These are phyloP conservation scores for Rhexocercosporidium sp. DNA, from an alignment of 2,329 filamentous ascomycete genomes.

Conservation along the genomic window DNA sequence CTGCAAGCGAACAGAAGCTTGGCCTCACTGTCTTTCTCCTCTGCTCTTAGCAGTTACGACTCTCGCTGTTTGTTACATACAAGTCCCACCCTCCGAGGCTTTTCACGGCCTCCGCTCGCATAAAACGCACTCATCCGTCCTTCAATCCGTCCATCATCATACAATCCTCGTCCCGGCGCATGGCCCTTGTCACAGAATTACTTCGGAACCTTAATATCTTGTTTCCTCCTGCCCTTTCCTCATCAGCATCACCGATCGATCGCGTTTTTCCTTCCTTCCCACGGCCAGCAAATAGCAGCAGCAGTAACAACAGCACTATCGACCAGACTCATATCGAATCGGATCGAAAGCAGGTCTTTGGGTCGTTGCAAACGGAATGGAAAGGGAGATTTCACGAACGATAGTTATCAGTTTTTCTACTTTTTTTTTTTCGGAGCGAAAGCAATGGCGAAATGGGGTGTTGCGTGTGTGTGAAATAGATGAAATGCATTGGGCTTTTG, in stretches of 20 bases:
- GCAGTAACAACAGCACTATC: constrained; percentile 29
- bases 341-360: constrained; percentile 28
- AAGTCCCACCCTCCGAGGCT: constrained; percentile 20
- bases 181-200: constrained; percentile 36
- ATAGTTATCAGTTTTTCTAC: constrained; percentile 39
- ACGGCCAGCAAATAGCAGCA: constrained; percentile 7
- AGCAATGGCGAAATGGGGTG: constrained; percentile 40
- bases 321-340: neutral
- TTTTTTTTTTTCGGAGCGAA: constrained; percentile 37
- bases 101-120: constrained; percentile 21
- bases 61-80: constrained; percentile 40
- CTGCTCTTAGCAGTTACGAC: constrained; percentile 37
- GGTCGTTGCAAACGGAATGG: constrained; percentile 30
- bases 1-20: constrained; percentile 30
- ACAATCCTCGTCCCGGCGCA: constrained; percentile 26
- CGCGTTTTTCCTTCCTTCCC: constrained; percentile 19
- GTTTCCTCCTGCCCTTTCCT: constrained; percentile 31
- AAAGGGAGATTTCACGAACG: constrained; percentile 39
- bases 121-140: constrained; percentile 18
- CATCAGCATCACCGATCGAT: constrained; percentile 16
- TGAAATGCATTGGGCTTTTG: constrained; percentile 36
- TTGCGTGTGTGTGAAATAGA: constrained; percentile 37
- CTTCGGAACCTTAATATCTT: constrained; percentile 40
- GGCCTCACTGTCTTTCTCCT: constrained; percentile 28
- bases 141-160: constrained; percentile 18